A percentile compares a stretch with the other conserved stretches of the same genome.
phyloP scores from a whole-genome alignment of 1,139 yeast genomes.

The Ogataea hybrid region DNA sequence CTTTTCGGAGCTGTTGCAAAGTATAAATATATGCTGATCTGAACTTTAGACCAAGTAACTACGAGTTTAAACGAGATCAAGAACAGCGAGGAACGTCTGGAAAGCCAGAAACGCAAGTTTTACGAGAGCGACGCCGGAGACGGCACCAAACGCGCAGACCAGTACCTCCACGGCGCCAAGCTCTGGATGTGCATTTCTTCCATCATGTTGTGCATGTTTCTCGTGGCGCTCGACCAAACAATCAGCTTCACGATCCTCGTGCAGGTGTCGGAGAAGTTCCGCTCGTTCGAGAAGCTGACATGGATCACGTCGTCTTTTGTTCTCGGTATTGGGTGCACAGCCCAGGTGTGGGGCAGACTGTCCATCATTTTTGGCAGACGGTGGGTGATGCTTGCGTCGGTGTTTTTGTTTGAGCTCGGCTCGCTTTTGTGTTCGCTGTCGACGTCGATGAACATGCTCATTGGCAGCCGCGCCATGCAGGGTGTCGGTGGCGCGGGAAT shows the following conservation, averaged over 20 bases:
- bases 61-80: neutral
- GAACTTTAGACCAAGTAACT: neutral
- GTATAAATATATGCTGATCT: neutral
- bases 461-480: conserved; percentile 68
- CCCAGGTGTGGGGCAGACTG: conserved; percentile 60
- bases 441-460: conserved; percentile 54
- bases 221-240: conserved; percentile 68
- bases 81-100: neutral
- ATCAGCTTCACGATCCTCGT: conserved; percentile 60
- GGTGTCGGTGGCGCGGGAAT: conserved; percentile 78
- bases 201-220: conserved; percentile 37
- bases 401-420: conserved; percentile 59
- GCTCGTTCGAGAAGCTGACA: conserved; percentile 41
- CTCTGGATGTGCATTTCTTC: conserved; percentile 33
- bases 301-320: conserved; percentile 40
- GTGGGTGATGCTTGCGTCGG: conserved; percentile 45
- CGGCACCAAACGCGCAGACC: conserved; percentile 45
- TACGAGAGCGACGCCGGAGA: conserved; percentile 50
- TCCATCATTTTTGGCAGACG: conserved; percentile 65
- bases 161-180: conserved; percentile 16
- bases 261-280: conserved; percentile 52
- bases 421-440: conserved; percentile 61
- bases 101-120: conserved; percentile 1
- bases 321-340: conserved; percentile 55
- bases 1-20: neutral